These are phyloP conservation scores for Amauroascus verrucosus DNA, from an alignment of 2,329 filamentous ascomycete genomes.

Conservation along the genomic window DNA sequence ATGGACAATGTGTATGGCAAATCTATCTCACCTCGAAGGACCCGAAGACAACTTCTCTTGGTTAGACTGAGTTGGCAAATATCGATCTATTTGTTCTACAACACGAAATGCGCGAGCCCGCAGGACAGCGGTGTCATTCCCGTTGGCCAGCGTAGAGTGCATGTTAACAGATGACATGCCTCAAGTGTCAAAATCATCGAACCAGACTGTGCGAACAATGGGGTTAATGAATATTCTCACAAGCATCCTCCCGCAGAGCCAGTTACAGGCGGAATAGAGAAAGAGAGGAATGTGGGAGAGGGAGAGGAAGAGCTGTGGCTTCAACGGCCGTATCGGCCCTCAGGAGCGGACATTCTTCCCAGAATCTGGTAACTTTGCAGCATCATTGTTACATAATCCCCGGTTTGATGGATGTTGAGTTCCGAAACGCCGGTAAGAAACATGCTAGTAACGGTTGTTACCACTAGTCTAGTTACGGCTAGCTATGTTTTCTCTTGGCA, in stretches of 20 bases:
- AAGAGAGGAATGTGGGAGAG: too few species aligned
- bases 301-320: too few species aligned
- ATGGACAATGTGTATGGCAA: too few species aligned
- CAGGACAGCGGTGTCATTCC: constrained; percentile 9
- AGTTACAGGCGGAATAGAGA: too few species aligned
- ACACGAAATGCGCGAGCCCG: constrained; percentile 13
- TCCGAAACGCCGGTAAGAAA: too few species aligned
- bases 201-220: not conserved
- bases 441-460: not conserved
- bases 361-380: too few species aligned
- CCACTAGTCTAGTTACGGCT: constrained; percentile 4
- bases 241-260: not conserved
- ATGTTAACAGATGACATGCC: constrained; percentile 1
- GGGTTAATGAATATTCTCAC: not conserved
- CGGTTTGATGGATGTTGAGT: too few species aligned
- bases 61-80: not conserved
- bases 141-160: constrained; percentile 7
- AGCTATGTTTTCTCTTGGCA: not conserved
- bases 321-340: too few species aligned
- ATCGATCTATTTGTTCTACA: constrained; percentile 9
- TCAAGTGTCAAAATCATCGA: not conserved
- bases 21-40: constrained; percentile 24
- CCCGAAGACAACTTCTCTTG: constrained; percentile 17
- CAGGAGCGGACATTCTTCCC: too few species aligned
- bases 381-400: not conserved